phyloP scores from a whole-genome alignment of 345 rosid species.

The Anacardium occidentale region DNA sequence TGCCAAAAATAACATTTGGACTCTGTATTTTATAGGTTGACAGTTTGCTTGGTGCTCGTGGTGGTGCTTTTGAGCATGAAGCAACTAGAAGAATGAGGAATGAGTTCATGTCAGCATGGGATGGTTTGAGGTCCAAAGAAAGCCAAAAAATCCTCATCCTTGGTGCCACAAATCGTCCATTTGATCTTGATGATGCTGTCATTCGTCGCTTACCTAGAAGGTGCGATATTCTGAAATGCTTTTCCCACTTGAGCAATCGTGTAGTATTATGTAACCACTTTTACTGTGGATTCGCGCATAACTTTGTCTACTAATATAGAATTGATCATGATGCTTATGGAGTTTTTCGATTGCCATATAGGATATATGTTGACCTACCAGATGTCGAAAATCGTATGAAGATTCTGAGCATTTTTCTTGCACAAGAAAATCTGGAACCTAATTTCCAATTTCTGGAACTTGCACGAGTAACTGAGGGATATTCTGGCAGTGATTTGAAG shows the following conservation, averaged over 20 bases:
- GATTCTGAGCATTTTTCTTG: constrained; percentile 75
- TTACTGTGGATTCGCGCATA: neutral
- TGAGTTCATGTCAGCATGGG: constrained; percentile 99
- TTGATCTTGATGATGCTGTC: constrained; percentile 99
- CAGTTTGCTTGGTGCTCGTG: constrained; percentile 97
- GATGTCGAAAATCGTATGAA: constrained; percentile 88
- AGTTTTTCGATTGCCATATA: constrained; percentile 29
- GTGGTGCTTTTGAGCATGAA: constrained; percentile 90
- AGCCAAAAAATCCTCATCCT: constrained; percentile 95
- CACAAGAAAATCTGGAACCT: constrained; percentile 59
- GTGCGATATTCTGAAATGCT: constrained; percentile 32
- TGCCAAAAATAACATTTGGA: constrained; percentile 1
- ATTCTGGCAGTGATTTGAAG: constrained; percentile 99
- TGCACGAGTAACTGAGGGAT: constrained; percentile 87
- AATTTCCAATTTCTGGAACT: constrained; percentile 63
- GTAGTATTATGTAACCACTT: neutral
- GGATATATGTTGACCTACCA: constrained; percentile 94
- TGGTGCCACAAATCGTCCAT: constrained; percentile 98
- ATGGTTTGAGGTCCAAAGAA: constrained; percentile 92
- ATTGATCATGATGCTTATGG: constrained; percentile 14
- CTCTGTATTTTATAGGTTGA: constrained; percentile 59
- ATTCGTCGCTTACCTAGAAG: constrained; percentile 97
- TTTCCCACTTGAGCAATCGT: neutral
- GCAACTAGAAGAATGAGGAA: constrained; percentile 99
- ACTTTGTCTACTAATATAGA: constrained; percentile 3